Evolutionary conservation across 768 basidiomycete species (phyloP), one percentile per base, ranked within the genome.

Genomic region (Dacryopinax primogenitus): DNA sequence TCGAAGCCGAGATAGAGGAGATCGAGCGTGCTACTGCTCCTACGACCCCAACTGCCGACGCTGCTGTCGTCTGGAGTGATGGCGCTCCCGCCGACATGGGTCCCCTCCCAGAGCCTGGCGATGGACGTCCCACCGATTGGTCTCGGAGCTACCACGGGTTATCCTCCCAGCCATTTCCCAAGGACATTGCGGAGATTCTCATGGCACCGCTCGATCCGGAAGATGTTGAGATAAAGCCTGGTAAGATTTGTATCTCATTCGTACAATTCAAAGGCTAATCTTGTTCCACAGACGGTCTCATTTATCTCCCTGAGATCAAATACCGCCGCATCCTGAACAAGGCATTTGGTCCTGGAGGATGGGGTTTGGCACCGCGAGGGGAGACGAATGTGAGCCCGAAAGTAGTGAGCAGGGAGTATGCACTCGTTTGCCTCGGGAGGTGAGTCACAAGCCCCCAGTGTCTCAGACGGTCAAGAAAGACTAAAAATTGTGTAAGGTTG

Each of bases 271-370:
- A 33, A 62, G 0, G 35, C 18, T 41, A 28, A 1, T 64, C 62
- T 23, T 13, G 35, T 11, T 23, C 7, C 65, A 9, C 68, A 95
- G 95, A 97, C 69, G 95, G 95, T 3, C 79, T 98, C 41, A 77
- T 96, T 12, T 98, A 97, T 76, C 84, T 98, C 6, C 95, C 95
- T 21, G 95, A 97, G 76, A 98, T 97, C 71, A 95, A 96, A 73
- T 98, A 97, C 72, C 83, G 95, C 18, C 83, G 95, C 26, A 85
- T 91, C 34, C 76, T 97, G 58, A 97, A 97, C 78, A 85, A 81
- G 69, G 92, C 95, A 0, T 97, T 98, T 71, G 93, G 95, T 12
- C 95, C 95, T 21, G 95, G 95, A 6, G 93, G 87, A 3, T 97
- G 95, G 95, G 95, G 95, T 12, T 82, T 97, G 47, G 95, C 94